Evolutionary conservation across 768 basidiomycete genomes (phyloP), one percentile per base, ranked within the genome.

Genomic region (Mycena rebaudengoi): DNA sequence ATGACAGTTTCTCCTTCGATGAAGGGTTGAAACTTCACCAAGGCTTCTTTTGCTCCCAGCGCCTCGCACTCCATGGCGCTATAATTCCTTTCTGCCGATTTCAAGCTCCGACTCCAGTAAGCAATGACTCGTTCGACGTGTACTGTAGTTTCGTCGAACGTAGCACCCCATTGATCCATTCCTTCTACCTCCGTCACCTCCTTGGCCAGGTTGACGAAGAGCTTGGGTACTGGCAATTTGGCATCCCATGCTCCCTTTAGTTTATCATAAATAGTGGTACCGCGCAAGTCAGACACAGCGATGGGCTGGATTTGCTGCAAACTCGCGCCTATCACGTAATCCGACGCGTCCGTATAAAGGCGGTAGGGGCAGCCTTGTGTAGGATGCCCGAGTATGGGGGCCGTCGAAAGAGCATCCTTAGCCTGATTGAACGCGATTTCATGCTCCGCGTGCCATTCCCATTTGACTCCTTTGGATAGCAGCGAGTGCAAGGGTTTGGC

Each of bases 101-200:
- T 21, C 1, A 74, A 48, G 2, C 61, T 41, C 30, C 68, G 18
- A 18, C 60, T 66, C 72, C 74, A 75, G 53, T 75, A 74, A 5
- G 68, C 65, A 13, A 72, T 70, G 2, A 74, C 71, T 3, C 71
- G 28, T 46, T 74, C 73, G 11, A 73, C 62, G 39, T 65, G 45
- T 1, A 75, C 63, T 0, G 28, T 25, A 3, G 74, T 74, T 5
- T 70, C 67, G n/a, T 72, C 60, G n/a, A 43, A 64, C 10, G 2
- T 14, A 7, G 0, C 0, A 7, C 39, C 56, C 66, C 66, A 66
- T 7, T 35, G n/a, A n/a, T n/a, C n/a, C n/a, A 1, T 20, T 50
- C 60, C 21, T 25, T 37, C 43, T 12, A 49, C 39, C 29, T 64
- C 63, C 18, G 21, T 41, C 10, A 40, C 35, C 5, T 62, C 50